Conservation (phyloP, 2,329 filamentous ascomycete genomes). For the Xylariaceae sp. region DNA sequence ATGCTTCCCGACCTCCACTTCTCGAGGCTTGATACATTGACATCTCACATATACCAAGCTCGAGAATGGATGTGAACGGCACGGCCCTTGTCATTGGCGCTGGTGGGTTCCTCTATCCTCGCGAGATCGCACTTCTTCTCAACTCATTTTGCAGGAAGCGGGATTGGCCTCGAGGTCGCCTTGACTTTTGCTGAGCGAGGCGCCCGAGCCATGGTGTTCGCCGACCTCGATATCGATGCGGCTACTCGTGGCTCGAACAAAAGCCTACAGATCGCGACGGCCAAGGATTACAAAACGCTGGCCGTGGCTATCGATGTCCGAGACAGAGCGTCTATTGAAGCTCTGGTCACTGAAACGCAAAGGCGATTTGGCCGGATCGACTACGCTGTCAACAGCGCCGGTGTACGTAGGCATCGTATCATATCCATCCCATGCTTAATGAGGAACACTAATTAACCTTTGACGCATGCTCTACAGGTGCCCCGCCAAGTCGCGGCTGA, state of each 20-base stretch:
- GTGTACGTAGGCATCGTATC: conserved; percentile 1
- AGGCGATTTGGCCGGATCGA: conserved; percentile 1
- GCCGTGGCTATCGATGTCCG: conserved; percentile 11
- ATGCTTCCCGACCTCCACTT: too few species aligned
- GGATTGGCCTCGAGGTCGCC: conserved; percentile 10
- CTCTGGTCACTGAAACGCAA: conserved; percentile 4
- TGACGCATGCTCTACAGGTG: conserved; percentile 4
- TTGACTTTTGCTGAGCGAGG: conserved; percentile 12
- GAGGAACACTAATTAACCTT: not conserved
- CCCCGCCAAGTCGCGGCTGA: conserved; percentile 4
- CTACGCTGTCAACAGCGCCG: conserved; percentile 6
- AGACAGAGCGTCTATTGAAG: conserved; percentile 7
- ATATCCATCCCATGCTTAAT: not conserved
- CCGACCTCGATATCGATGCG: conserved; percentile 6
- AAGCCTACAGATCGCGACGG: conserved; percentile 7
- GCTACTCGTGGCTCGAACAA: conserved; percentile 5
- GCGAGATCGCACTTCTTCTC: not conserved
- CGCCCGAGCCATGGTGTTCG: conserved; percentile 11
- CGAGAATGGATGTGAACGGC: conserved; percentile 2
- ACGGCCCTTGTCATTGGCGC: conserved; percentile 1
- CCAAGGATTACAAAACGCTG: conserved; percentile 4
- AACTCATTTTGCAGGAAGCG: conserved; percentile 6
- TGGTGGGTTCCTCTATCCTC: not conserved
- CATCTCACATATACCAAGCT: too few species aligned
- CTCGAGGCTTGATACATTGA: too few species aligned